Conservation (phyloP, 768 basidiomycete species). For the Calocybe indica region DNA sequence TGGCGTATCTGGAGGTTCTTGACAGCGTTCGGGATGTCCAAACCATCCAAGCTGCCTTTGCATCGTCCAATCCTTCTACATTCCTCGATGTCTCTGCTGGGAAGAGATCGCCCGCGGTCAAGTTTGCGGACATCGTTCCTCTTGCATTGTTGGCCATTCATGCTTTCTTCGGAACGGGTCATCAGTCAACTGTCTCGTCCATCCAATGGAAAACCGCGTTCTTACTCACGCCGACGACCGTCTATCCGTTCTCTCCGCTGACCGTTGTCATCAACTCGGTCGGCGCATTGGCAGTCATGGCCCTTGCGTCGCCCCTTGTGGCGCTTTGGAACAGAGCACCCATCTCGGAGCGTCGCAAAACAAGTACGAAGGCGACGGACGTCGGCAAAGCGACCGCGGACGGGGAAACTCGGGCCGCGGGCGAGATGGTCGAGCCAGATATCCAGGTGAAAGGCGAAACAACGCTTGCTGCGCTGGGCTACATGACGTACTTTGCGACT, state of each 20-base stretch:
- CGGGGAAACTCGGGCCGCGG: neutral
- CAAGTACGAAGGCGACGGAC: no score
- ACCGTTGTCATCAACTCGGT: constrained; percentile 76
- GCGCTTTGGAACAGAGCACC: constrained; percentile 85
- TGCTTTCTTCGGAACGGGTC: constrained; percentile 84
- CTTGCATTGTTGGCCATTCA: constrained; percentile 73
- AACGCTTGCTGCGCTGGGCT: constrained; percentile 50
- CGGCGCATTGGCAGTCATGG: constrained; percentile 65
- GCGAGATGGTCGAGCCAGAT: constrained; percentile 16
- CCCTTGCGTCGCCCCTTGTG: constrained; percentile 61
- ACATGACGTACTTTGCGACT: constrained; percentile 64
- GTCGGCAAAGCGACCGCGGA: no score
- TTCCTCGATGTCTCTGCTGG: constrained; percentile 23
- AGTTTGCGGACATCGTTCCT: constrained; percentile 68
- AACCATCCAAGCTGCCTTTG: constrained; percentile 46
- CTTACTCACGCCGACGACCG: constrained; percentile 61
- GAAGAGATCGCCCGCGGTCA: constrained; percentile 22
- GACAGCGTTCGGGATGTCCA: constrained; percentile 77
- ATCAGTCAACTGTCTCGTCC: constrained; percentile 83
- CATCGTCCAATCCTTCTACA: constrained; percentile 38
- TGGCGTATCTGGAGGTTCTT: constrained; percentile 75
- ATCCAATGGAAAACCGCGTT: constrained; percentile 97
- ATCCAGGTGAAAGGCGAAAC: constrained; percentile 30
- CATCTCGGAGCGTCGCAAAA: constrained; percentile 13
- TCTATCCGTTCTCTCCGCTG: constrained; percentile 67